Evolutionary conservation across 2,329 filamentous ascomycete species (phyloP).

Genomic region (Davidsoniella eucalypti): DNA sequence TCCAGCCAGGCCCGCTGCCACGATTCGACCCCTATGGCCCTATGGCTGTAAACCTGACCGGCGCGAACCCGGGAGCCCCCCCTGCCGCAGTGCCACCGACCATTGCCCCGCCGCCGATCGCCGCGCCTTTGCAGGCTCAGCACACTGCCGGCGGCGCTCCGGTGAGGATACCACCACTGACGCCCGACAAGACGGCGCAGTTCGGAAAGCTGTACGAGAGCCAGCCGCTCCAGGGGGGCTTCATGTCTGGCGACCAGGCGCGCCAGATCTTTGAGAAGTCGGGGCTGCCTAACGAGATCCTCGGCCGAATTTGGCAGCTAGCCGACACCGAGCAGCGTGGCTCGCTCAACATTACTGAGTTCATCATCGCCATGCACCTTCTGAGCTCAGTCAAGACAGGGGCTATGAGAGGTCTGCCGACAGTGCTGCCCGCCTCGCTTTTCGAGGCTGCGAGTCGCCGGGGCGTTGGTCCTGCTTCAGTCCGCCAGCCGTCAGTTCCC

Average conservation of each 20-base stretch:
- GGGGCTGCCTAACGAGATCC: constrained; percentile 69
- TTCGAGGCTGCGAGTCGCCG: constrained; percentile 79
- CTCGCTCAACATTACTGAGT: constrained; percentile 72
- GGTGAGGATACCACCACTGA: constrained; percentile 76
- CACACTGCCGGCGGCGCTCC: constrained; percentile 42
- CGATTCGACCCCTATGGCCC: constrained; percentile 65
- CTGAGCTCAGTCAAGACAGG: constrained; percentile 82
- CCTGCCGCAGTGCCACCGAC: constrained; percentile 14
- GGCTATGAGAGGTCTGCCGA: constrained; percentile 62
- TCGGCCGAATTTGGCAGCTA: constrained; percentile 93
- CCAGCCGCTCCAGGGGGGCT: constrained; percentile 59
- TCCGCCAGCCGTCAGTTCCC: constrained; percentile 34
- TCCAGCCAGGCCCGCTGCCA: constrained; percentile 75
- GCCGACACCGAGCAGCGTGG: constrained; percentile 89
- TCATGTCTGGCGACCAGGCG: constrained; percentile 71
- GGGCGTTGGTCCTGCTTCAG: constrained; percentile 22
- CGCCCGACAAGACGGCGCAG: constrained; percentile 74
- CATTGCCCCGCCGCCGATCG: constrained; percentile 29
- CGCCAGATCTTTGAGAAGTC: constrained; percentile 94
- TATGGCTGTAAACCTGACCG: constrained; percentile 18
- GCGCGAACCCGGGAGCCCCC: constrained; percentile 13
- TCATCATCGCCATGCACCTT: constrained; percentile 96
- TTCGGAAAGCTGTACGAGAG: constrained; percentile 85
- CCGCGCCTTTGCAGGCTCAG: constrained; percentile 35
- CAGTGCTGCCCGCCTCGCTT: constrained; percentile 62